phyloP scores from a whole-genome alignment of 202 grass and related monocot species.

The Panicum virgatum region DNA sequence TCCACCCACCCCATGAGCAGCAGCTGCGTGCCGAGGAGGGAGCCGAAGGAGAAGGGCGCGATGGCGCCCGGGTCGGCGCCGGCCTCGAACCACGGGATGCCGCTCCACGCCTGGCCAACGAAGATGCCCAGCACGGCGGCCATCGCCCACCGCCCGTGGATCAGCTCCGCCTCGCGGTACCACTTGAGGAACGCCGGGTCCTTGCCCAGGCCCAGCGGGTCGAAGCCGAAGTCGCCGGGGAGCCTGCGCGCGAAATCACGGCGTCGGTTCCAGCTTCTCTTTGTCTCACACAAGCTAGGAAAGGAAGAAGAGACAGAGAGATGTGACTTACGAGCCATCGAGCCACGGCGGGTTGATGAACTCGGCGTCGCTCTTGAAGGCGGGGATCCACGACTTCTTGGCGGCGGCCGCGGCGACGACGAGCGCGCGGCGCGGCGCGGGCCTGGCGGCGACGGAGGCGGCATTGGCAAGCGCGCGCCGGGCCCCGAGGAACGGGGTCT shows the following conservation, averaged over 20 bases:
- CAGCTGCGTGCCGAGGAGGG: slow-evolving; percentile 90
- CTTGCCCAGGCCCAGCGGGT: slow-evolving; percentile 89
- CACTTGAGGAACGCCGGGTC: slow-evolving; percentile 97
- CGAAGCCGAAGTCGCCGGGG: slow-evolving; percentile 74
- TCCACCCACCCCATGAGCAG: slow-evolving; percentile 99
- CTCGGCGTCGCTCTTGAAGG: slow-evolving; percentile 75
- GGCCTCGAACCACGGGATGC: slow-evolving; percentile 94
- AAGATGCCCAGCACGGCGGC: slow-evolving; percentile 84
- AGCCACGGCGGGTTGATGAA: slow-evolving; percentile 89
- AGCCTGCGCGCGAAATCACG: slow-evolving; percentile 35
- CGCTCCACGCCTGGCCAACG: slow-evolving; percentile 88
- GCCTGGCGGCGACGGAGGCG: slow-evolving; percentile 38
- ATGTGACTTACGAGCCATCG: slow-evolving; percentile 89
- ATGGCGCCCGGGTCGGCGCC: slow-evolving; percentile 82
- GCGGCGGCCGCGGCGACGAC: slow-evolving; percentile 52
- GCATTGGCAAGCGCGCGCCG: slow-evolving; percentile 60
- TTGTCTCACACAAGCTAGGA: neutral
- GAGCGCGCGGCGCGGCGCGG: slow-evolving; percentile 42
- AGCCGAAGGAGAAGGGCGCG: slow-evolving; percentile 93
- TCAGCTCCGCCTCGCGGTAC: slow-evolving; percentile 96
- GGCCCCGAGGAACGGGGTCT: slow-evolving; percentile 71
- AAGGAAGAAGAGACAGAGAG: neutral
- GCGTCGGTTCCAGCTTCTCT: neutral
- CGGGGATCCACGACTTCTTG: slow-evolving; percentile 97
- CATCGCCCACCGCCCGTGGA: slow-evolving; percentile 95